Evolutionary conservation across 2,329 filamentous ascomycete species (phyloP).

Genomic region (Lojkania enalia): DNA sequence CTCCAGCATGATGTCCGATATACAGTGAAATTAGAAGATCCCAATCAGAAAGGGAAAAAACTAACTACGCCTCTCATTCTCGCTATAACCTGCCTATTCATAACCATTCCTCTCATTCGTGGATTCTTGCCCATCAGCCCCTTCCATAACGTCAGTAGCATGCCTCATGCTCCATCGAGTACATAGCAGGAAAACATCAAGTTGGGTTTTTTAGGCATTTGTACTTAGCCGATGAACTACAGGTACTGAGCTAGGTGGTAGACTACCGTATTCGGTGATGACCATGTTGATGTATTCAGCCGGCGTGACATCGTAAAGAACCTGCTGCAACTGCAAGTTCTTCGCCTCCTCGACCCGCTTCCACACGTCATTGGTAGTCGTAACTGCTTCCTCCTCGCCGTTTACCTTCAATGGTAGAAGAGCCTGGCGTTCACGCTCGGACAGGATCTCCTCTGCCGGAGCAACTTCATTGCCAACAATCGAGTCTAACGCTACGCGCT

Average conservation of each 20-base stretch:
- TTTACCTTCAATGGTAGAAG: conserved; percentile 33
- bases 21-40: too few relatives aligned
- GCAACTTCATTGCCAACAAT: conserved; percentile 94
- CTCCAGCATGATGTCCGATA: too few relatives aligned
- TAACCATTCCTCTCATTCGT: too few relatives aligned
- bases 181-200: too few relatives aligned
- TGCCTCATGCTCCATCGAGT: too few relatives aligned
- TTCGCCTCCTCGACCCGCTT: conserved; percentile 43
- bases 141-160: too few relatives aligned
- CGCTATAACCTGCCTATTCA: too few relatives aligned
- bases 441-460: conserved; percentile 67
- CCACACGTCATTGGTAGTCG: conserved; percentile 35
- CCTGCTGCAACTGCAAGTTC: conserved; percentile 65
- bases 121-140: too few relatives aligned
- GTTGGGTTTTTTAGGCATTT: conserved; percentile 28
- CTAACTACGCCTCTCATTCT: too few relatives aligned
- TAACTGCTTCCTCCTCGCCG: conserved; percentile 18
- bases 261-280: conserved; percentile 85
- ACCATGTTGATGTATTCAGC: conserved; percentile 86
- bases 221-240: conserved; percentile 65
- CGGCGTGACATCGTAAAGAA: conserved; percentile 91
- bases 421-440: conserved; percentile 36
- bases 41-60: too few relatives aligned
- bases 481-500: conserved; percentile 85
- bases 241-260: conserved; percentile 84